Evolutionary conservation across 2,329 filamentous ascomycete species (phyloP), one percentile per base, ranked within the genome.

Genomic region (Didymella glomerata): DNA sequence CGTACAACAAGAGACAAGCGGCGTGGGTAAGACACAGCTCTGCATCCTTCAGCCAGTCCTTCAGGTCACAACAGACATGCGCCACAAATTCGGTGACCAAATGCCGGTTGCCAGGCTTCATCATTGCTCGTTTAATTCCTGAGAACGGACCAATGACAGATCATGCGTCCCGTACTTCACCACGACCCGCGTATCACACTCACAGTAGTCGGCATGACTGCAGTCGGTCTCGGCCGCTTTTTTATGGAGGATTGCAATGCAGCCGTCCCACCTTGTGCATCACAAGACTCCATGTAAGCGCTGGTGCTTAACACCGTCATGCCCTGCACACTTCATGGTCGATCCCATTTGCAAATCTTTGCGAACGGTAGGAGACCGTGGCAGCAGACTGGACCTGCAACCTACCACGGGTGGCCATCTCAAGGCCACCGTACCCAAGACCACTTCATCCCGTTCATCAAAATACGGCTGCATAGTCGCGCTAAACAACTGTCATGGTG

Each of bases 231-330:
- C 69, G 67, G 64, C 63, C 60, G 45, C 52, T 54, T 62, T 62
- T 62, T 55, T 40, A 50, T 62, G 60, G 65, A 61, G 64, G 57
- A 61, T 63, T 68, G 60, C 60, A 57, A 63, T 59, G 57, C 57
- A 62, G 60, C 53, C 45, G 50, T 58, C 44, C 61, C 48, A 65
- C 67, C 59, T 61, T 68, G 66, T 71, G 66, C 67, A 70, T 73
- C 71, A 73, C 70, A 60, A 70, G 66, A 72, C 67, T 44, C 41
- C 55, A 50, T 53, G 67, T 66, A 66, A 72, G 69, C 66, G 65
- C 66, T 63, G 61, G 58, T 49, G 56, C 61, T 49, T 47, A 50
- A 61, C 60, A 62, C 40, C 59, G 60, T 57, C 41, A 34, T 24
- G 27, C 45, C 20, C 52, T 62, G 56, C 61, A 48, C 41, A 51